Percentiles rank a stretch among this genome's conserved stretches.
These are phyloP conservation scores for Colletotrichum caudatum DNA, from an alignment of 2,329 filamentous ascomycete genomes.

Conservation along the genomic window DNA sequence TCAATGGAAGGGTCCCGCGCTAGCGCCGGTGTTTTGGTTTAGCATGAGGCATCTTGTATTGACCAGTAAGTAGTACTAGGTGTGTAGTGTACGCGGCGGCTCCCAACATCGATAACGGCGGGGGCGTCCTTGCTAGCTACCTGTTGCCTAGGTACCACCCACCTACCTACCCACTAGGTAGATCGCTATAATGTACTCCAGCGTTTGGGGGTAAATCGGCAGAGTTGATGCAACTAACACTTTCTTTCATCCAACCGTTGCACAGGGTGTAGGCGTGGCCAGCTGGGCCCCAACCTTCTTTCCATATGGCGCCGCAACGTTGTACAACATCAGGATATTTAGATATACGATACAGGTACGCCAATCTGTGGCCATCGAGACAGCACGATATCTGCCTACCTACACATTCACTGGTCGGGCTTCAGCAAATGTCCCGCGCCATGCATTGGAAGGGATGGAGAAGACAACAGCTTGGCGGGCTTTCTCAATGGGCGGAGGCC, in stretches of 20 bases:
- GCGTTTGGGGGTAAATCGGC: background rate
- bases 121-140: background rate
- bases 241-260: background rate
- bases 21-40: constrained; percentile 19
- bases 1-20: constrained; percentile 1
- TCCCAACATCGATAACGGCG: background rate
- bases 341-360: background rate
- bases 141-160: background rate
- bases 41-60: constrained; percentile 13
- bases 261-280: background rate
- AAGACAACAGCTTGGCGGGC: constrained; percentile 13
- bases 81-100: background rate
- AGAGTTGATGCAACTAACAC: background rate
- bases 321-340: background rate
- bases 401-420: background rate
- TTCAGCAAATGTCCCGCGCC: background rate
- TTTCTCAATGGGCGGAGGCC: constrained; percentile 3
- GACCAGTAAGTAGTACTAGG: constrained; percentile 5
- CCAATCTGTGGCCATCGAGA: background rate
- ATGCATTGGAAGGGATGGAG: constrained; percentile 21
- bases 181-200: background rate
- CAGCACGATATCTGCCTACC: background rate
- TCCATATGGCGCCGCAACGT: background rate
- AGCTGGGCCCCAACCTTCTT: background rate
- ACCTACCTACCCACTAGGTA: background rate